Percentiles rank a stretch among this genome's conserved stretches.
Evolutionary conservation across 2,329 filamentous ascomycete genomes (phyloP).

Genomic region (Cordyceps militaris): DNA sequence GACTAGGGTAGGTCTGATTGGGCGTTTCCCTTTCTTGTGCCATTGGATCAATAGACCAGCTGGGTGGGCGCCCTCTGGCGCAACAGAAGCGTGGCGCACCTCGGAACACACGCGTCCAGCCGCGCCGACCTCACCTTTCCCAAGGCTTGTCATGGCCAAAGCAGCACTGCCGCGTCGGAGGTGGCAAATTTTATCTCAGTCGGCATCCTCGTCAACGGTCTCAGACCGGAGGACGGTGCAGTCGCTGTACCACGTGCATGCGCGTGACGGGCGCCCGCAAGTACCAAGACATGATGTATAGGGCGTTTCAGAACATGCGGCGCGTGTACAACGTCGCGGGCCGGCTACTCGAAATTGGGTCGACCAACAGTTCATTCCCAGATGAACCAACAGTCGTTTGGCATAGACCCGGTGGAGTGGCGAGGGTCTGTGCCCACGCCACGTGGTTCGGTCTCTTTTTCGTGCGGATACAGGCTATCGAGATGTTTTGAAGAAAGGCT

Average conservation of each 20-base stretch:
- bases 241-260: slow-evolving; percentile 78
- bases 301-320: slow-evolving; percentile 64
- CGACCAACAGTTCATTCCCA: too few relatives aligned
- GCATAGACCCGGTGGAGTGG: too few relatives aligned
- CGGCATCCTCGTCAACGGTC: slow-evolving; percentile 59
- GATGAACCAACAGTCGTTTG: too few relatives aligned
- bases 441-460: too few relatives aligned
- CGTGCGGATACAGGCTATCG: too few relatives aligned
- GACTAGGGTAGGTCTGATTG: neutral
- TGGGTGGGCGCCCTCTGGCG: slow-evolving; percentile 46
- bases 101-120: slow-evolving; percentile 59
- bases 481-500: too few relatives aligned
- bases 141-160: slow-evolving; percentile 45
- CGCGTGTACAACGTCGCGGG: slow-evolving; percentile 51
- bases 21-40: neutral
- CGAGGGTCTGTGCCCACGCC: too few relatives aligned
- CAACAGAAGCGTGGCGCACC: slow-evolving; percentile 62
- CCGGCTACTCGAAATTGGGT: slow-evolving; percentile 63
- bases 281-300: slow-evolving; percentile 82
- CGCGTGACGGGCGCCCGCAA: slow-evolving; percentile 65
- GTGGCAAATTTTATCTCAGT: slow-evolving; percentile 76
- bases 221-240: slow-evolving; percentile 78
- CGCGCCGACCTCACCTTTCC: slow-evolving; percentile 68
- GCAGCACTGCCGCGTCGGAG: slow-evolving; percentile 43
- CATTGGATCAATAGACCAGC: too few relatives aligned